Evolutionary conservation across 352 stramenopile genomes (phyloP), one percentile per base, ranked within the genome.

Genomic region (Phytophthora litchii): DNA sequence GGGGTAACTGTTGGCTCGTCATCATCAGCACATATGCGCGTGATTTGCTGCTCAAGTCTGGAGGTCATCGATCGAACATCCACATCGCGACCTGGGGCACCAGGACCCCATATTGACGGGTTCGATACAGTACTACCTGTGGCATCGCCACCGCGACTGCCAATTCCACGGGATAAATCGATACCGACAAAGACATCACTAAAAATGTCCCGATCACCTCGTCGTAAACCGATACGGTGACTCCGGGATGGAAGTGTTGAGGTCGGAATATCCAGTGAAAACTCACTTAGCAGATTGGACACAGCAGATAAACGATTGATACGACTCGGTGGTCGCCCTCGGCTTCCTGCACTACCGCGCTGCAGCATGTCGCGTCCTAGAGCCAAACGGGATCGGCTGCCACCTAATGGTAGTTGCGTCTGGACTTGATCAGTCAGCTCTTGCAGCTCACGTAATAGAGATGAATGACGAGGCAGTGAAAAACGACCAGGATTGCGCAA

Each of bases 261-360:
- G 7, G 67, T 72, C 7, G 83, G 83, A 25, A 92, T 86, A 43
- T 94, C 83, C 13, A 94, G 62, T 6, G 86, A 92, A 53, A 94
- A 92, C 32, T 94, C 86, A 27, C 80, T 93, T 14, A 94, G 64
- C 25, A 94, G 42, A 46, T 92, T 91, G 0, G 83, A 91, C 4
- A 92, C 74, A 11, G 83, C 68, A 29, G 83, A 88, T 43, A 91
- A 61, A 14, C 80, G 74, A 49, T 82, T 92, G 19, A 59, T 80
- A 54, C 54, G 86, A 70, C 64, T 88, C 17, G 82, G 80, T 11
- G 83, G 83, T 29, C 81, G 78, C 3, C 78, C 72, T 8, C 80
- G 74, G 17, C 64, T 60, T 29, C 72, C 60, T 37, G 37, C 41
- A n/a, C 50, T 51, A 31, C 47, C 49, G 29, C 78, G 76, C 19